Percentiles rank a stretch among this genome's conserved stretches.
Evolutionary conservation across 2,329 filamentous ascomycete species (phyloP).

Genomic region (Ceratocystis harringtonii): DNA sequence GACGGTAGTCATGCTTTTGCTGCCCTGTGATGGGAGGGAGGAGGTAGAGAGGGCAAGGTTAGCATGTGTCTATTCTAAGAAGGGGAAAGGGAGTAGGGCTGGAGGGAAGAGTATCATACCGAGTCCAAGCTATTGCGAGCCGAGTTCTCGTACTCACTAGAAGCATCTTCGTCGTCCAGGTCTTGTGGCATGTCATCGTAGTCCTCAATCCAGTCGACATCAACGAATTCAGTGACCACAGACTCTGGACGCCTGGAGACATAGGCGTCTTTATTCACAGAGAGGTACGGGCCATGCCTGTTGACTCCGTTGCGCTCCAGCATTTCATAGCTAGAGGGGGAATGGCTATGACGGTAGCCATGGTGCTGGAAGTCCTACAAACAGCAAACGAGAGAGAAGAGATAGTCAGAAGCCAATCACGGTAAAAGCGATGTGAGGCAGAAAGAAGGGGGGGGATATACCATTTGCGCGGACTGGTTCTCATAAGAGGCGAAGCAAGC

Average conservation of each 20-base stretch:
- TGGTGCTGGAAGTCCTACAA: slow-evolving; percentile 14
- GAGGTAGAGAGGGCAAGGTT: not conserved
- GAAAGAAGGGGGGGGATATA: not conserved
- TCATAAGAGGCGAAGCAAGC: slow-evolving; percentile 10
- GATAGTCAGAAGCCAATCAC: not conserved
- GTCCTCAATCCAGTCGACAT: slow-evolving; percentile 56
- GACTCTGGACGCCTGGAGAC: slow-evolving; percentile 42
- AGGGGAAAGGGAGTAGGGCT: not conserved
- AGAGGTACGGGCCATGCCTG: slow-evolving; percentile 44
- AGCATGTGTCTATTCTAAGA: not conserved
- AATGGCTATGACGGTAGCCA: slow-evolving; percentile 7
- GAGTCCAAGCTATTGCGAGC: slow-evolving; percentile 55
- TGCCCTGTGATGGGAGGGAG: slow-evolving; percentile 34
- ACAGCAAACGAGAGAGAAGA: not conserved
- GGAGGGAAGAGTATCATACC: slow-evolving; percentile 34
- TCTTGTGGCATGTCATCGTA: slow-evolving; percentile 25
- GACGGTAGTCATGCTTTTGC: slow-evolving; percentile 68
- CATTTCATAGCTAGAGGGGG: slow-evolving; percentile 29
- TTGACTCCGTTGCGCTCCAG: slow-evolving; percentile 32
- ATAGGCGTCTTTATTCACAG: slow-evolving; percentile 35
- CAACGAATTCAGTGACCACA: slow-evolving; percentile 61
- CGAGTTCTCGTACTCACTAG: slow-evolving; percentile 48
- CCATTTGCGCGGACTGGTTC: slow-evolving; percentile 5
- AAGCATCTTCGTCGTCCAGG: slow-evolving; percentile 25
- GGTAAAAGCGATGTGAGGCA: not conserved